Evolutionary conservation across 352 stramenopile genomes (phyloP).

Genomic region (Chrysophaeum taylorii): DNA sequence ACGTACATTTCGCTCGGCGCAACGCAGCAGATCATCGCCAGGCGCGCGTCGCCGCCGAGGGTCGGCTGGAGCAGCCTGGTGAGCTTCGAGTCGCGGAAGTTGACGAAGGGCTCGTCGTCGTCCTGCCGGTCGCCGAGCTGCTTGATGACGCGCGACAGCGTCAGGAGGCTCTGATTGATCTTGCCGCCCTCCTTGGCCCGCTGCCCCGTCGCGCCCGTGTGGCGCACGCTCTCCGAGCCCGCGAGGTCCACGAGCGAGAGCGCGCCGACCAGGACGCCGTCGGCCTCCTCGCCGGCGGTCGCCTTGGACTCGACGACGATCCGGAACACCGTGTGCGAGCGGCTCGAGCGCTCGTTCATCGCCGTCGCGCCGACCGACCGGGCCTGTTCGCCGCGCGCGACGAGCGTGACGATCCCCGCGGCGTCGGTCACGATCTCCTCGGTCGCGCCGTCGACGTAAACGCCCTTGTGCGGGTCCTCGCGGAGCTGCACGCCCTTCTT

Average conservation of each 20-base stretch:
- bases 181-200: conserved; percentile 87
- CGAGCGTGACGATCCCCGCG: conserved; percentile 74
- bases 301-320: conserved; percentile 79
- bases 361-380: conserved; percentile 81
- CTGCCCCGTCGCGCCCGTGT: conserved; percentile 82
- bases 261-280: conserved; percentile 76
- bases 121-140: conserved; percentile 35
- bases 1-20: conserved; percentile 82
- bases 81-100: conserved; percentile 94
- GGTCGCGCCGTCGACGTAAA: conserved; percentile 85
- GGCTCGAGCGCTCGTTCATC: conserved; percentile 93
- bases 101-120: conserved; percentile 64
- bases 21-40: conserved; percentile 90
- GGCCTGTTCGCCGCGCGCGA: conserved; percentile 86
- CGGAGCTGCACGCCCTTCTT: conserved; percentile 35
- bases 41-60: conserved; percentile 83
- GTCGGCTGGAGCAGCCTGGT: conserved; percentile 92
- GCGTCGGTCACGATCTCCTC: conserved; percentile 80
- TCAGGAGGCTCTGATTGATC: conserved; percentile 91
- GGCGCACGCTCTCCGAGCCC: conserved; percentile 85
- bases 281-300: conserved; percentile 30
- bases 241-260: conserved; percentile 95
- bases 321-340: conserved; percentile 93
- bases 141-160: conserved; percentile 83
- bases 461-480: conserved; percentile 61